Percentiles rank a stretch among this genome's conserved stretches.
These are phyloP conservation scores for Wickerhamia fluorescens DNA, from an alignment of 805 yeast species.

Conservation along the genomic window DNA sequence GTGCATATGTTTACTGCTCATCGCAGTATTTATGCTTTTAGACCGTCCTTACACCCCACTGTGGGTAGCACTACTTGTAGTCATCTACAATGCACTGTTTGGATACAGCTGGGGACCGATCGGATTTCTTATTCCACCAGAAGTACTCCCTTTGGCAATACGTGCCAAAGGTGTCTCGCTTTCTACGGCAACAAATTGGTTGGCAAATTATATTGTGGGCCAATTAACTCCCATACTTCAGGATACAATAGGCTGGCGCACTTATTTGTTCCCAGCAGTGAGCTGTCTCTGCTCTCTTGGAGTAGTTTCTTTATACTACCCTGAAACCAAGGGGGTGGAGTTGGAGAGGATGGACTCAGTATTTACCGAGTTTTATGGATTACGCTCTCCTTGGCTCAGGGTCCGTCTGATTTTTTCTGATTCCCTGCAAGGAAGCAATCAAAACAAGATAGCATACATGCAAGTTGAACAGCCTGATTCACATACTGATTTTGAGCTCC, in stretches of 20 bases:
- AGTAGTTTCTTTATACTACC: slow-evolving; percentile 30
- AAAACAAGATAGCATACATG: no score
- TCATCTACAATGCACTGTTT: slow-evolving; percentile 36
- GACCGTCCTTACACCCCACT: slow-evolving; percentile 28
- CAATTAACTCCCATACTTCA: slow-evolving; percentile 38
- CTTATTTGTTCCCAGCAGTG: slow-evolving; percentile 34
- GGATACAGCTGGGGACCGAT: slow-evolving; percentile 44
- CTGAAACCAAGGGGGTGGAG: slow-evolving; percentile 40
- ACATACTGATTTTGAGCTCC: no score
- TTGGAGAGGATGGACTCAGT: slow-evolving; percentile 35
- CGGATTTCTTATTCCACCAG: slow-evolving; percentile 39
- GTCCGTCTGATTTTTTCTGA: slow-evolving; percentile 4
- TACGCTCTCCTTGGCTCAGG: slow-evolving; percentile 11
- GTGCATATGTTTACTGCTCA: slow-evolving; percentile 28
- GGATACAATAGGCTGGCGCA: slow-evolving; percentile 32
- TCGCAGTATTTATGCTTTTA: slow-evolving; percentile 28
- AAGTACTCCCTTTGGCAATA: slow-evolving; percentile 36
- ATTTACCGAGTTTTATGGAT: slow-evolving; percentile 26
- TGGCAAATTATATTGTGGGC: slow-evolving; percentile 39
- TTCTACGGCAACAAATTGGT: slow-evolving; percentile 40
- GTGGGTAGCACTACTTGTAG: slow-evolving; percentile 33
- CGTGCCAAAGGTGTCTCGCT: slow-evolving; percentile 39
- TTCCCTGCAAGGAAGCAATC: no score
- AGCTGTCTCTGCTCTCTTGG: slow-evolving; percentile 29
- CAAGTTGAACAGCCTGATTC: no score